Evolutionary conservation across 2,329 filamentous ascomycete species (phyloP), one percentile per base, ranked within the genome.

Genomic region (Elsinoe ampelina): DNA sequence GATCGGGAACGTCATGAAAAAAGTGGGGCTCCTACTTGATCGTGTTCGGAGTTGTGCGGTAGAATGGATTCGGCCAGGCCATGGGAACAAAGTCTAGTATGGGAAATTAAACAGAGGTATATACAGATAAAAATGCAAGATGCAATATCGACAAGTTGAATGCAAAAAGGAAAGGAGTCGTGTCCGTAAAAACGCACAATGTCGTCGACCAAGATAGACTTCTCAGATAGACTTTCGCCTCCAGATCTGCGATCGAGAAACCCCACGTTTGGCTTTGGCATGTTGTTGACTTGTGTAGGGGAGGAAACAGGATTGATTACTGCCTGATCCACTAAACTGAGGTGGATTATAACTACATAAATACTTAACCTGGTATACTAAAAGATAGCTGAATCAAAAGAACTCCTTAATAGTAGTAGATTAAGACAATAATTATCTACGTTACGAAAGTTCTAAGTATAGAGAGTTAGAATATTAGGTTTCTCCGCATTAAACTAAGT

Each of bases 61-160:
- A 64, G 58, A 77, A 76, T 1, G 71, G 69, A 59, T 73, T 75
- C 2, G 68, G 68, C 63, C 68, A 72, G 15, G 73, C 69, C 75
- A 77, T 77, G 12, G 13, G 17, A 30, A 30, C 7, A n/a, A 5
- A 22, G 17, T 22, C 19, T 12, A 45, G 10, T 11, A 22, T 11
- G n/a, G 4, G 12, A 30, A 50, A 15, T 11, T 4, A 32, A 32
- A 22, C 7, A n/a, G 12, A 5, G n/a, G 17, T 50, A 34, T 50
- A 26, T 50, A 50, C 45, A 50, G 22, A 48, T 32, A n/a, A 38
- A 8, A 32, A n/a, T 12, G 8, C 22, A 20, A 35, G 15, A 48
- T n/a, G 5, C 15, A 32, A n/a, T 32, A 19, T 48, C 30, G 12
- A 50, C 11, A 34, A 35, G 22, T 15, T 13, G 22, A 52, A 52